Evolutionary conservation across 1,139 yeast species (phyloP).

Genomic region (Diutina sp.): DNA sequence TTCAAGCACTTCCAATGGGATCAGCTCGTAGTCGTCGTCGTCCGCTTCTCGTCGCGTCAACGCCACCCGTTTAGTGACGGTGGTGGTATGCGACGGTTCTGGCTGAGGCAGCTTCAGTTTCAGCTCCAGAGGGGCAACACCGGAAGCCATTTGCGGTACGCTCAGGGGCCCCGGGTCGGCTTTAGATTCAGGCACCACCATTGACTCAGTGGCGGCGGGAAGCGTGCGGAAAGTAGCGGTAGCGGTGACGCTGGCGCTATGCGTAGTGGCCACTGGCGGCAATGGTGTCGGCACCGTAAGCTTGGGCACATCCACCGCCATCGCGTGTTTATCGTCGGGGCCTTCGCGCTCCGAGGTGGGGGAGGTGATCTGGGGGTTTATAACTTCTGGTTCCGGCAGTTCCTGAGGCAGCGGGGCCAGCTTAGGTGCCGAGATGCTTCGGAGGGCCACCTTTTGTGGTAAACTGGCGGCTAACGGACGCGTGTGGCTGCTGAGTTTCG

Average conservation of each 20-base stretch:
- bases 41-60: background rate
- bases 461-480: background rate
- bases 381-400: background rate
- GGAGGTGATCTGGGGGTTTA: background rate
- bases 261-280: background rate
- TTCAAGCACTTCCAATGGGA: slow-evolving; percentile 39
- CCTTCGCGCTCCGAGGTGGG: background rate
- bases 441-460: background rate
- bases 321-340: background rate
- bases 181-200: background rate
- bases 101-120: background rate
- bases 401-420: background rate
- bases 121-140: background rate
- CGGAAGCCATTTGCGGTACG: background rate
- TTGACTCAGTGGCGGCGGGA: background rate
- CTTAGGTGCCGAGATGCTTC: background rate
- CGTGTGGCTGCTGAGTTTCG: background rate
- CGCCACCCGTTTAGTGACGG: background rate
- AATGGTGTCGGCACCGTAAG: background rate
- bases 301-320: background rate
- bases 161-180: background rate
- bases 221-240: background rate
- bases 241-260: background rate
- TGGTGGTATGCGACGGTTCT: background rate
- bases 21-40: slow-evolving; percentile 15